phyloP scores from a whole-genome alignment of 208 protist species.

The Crithidia bombi region DNA sequence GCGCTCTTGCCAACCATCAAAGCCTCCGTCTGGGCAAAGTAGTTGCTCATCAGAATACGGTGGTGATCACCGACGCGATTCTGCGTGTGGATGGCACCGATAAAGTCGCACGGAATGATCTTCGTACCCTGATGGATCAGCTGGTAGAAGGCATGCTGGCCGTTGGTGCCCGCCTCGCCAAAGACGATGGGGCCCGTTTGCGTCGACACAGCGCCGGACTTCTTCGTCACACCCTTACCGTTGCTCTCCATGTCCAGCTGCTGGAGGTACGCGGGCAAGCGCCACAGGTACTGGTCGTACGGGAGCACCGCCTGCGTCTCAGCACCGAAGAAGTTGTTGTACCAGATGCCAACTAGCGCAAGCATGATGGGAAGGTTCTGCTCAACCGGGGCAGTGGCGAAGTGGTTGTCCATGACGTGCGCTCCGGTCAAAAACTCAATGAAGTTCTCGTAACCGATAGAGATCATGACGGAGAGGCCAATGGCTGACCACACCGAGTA shows the following conservation, averaged over 20 bases:
- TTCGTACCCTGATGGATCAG: slow-evolving; percentile 97
- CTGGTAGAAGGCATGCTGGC: slow-evolving; percentile 97
- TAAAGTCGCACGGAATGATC: slow-evolving; percentile 97
- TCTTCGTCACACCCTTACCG: slow-evolving; percentile 93
- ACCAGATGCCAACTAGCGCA: slow-evolving; percentile 96
- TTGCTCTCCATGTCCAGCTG: slow-evolving; percentile 98
- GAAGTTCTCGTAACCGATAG: slow-evolving; percentile 96
- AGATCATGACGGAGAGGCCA: slow-evolving; percentile 95
- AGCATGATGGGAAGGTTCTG: slow-evolving; percentile 94
- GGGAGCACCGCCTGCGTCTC: slow-evolving; percentile 97
- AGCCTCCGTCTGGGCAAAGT: slow-evolving; percentile 97
- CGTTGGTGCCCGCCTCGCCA: slow-evolving; percentile 95
- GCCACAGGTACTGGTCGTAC: slow-evolving; percentile 98
- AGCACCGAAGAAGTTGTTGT: slow-evolving; percentile 96
- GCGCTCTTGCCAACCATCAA: slow-evolving; percentile 96
- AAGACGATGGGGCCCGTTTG: slow-evolving; percentile 96
- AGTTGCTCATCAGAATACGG: slow-evolving; percentile 96
- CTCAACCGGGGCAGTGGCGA: slow-evolving; percentile 59
- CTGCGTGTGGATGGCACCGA: slow-evolving; percentile 90
- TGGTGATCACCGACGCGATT: slow-evolving; percentile 96
- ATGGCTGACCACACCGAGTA: slow-evolving; percentile 98
- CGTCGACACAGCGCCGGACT: slow-evolving; percentile 49
- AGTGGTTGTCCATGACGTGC: slow-evolving; percentile 86
- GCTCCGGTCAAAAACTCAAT: slow-evolving; percentile 93
- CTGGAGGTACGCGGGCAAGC: slow-evolving; percentile 98